Evolutionary conservation across 176 grass and related monocot species (phyloP).

Genomic region (Oryza punctata): DNA sequence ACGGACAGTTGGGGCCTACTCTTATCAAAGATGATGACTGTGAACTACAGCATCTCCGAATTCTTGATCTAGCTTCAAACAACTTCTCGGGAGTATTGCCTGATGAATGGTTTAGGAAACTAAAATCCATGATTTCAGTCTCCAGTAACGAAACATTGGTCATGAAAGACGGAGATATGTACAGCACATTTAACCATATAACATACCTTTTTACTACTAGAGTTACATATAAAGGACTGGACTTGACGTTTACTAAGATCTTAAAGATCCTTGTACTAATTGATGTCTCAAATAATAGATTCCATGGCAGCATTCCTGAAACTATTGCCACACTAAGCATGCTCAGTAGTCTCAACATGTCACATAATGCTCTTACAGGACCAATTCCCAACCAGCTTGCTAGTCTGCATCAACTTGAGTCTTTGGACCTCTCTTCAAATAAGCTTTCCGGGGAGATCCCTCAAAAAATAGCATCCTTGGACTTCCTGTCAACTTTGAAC

Average conservation of each 20-base stretch:
- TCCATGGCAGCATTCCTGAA: constrained; percentile 42
- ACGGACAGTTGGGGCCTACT: neutral
- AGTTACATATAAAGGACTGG: neutral
- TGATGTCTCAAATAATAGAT: constrained; percentile 25
- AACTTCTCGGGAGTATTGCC: constrained; percentile 39
- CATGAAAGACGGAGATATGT: constrained; percentile 1
- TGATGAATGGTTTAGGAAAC: neutral
- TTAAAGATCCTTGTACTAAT: neutral
- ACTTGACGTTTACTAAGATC: neutral
- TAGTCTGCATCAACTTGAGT: constrained; percentile 9
- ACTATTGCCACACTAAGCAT: constrained; percentile 32
- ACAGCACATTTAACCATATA: neutral
- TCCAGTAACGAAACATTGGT: neutral
- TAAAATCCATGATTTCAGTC: constrained; percentile 20
- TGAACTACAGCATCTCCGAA: neutral
- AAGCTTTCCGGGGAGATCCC: constrained; percentile 46
- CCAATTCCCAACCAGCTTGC: too few species aligned
- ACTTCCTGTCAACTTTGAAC: constrained; percentile 39
- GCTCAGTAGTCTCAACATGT: neutral
- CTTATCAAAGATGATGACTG: neutral
- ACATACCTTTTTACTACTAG: constrained; percentile 9
- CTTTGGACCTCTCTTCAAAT: constrained; percentile 46
- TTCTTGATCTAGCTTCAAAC: constrained; percentile 44
- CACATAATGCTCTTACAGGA: too few species aligned
- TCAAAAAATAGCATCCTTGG: constrained; percentile 14